Evolutionary conservation across 140 eudicot genomes (phyloP).

Genomic region (Senecio squalidus): DNA sequence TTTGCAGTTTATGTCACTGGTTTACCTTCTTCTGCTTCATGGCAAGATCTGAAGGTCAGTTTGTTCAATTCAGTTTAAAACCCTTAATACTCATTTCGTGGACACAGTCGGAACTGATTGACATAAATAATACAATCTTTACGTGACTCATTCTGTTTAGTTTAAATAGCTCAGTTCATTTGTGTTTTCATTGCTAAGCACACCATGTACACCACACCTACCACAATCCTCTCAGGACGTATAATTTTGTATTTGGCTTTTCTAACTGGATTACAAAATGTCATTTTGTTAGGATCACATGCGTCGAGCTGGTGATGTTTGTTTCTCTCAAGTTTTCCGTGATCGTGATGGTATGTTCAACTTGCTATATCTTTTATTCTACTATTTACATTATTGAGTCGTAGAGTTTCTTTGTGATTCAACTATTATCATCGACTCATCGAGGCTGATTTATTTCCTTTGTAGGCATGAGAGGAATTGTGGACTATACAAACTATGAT

Average conservation of each 20-base stretch:
- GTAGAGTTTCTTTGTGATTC: not conserved
- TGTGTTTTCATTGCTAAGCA: no score
- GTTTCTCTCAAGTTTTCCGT: constrained; percentile 76
- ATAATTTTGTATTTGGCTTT: not conserved
- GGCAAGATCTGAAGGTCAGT: constrained; percentile 97
- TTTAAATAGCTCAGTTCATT: no score
- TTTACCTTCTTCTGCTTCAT: constrained; percentile 90
- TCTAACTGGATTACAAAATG: constrained; percentile 6
- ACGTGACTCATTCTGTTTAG: not conserved
- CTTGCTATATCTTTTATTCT: not conserved
- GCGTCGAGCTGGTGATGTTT: constrained; percentile 96
- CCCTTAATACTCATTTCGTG: not conserved
- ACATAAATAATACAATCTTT: not conserved
- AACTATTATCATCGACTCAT: not conserved
- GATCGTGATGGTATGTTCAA: constrained; percentile 71
- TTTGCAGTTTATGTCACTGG: constrained; percentile 75
- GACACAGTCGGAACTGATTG: not conserved
- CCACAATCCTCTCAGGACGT: no score
- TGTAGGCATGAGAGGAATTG: constrained; percentile 75
- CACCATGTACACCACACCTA: not conserved
- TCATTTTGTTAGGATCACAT: constrained; percentile 71
- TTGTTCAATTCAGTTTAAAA: not conserved
- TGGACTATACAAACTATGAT: constrained; percentile 77
- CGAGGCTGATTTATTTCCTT: constrained; percentile 8
- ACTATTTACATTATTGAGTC: not conserved